A percentile compares a stretch with the other conserved stretches of the same genome.
Conservation (phyloP, 2,329 filamentous ascomycete species). For the Cytospora leucostoma region DNA sequence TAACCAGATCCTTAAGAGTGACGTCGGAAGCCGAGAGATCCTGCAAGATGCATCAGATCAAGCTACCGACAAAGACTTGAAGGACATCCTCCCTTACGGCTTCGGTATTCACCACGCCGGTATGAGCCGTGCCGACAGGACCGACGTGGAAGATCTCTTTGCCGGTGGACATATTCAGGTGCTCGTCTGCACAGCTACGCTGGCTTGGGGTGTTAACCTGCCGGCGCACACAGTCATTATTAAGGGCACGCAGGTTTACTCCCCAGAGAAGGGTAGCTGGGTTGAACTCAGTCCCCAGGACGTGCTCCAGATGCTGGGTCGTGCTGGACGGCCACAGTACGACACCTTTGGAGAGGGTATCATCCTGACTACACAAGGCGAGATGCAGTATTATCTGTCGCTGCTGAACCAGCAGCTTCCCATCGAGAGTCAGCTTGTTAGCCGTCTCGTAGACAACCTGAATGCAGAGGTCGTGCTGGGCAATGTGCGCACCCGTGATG, state of each 20-base stretch:
- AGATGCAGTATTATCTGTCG: conserved; percentile 97
- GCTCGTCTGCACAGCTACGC: conserved; percentile 93
- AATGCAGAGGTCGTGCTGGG: conserved; percentile 96
- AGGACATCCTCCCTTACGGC: conserved; percentile 92
- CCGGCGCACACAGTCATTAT: conserved; percentile 98
- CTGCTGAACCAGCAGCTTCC: conserved; percentile 95
- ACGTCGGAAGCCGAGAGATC: conserved; percentile 88
- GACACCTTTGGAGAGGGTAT: conserved; percentile 98
- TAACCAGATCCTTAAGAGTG: conserved; percentile 88
- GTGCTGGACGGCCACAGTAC: conserved; percentile 93
- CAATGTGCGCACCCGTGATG: conserved; percentile 86
- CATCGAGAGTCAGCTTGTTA: conserved; percentile 94
- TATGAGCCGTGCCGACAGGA: conserved; percentile 93
- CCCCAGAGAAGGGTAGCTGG: conserved; percentile 97
- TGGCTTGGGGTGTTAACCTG: conserved; percentile 98
- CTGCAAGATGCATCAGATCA: conserved; percentile 80
- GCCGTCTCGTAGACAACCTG: conserved; percentile 89
- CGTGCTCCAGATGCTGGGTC: conserved; percentile 96
- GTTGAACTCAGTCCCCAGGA: conserved; percentile 97
- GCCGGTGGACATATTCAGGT: conserved; percentile 90
- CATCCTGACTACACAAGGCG: conserved; percentile 92
- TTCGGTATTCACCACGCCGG: conserved; percentile 98
- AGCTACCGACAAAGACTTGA: conserved; percentile 83
- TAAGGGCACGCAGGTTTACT: conserved; percentile 97
- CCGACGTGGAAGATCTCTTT: conserved; percentile 93